Conservation (phyloP, 1,284 basidiomycete genomes). For the Pseudozyma tsukubaensis region DNA sequence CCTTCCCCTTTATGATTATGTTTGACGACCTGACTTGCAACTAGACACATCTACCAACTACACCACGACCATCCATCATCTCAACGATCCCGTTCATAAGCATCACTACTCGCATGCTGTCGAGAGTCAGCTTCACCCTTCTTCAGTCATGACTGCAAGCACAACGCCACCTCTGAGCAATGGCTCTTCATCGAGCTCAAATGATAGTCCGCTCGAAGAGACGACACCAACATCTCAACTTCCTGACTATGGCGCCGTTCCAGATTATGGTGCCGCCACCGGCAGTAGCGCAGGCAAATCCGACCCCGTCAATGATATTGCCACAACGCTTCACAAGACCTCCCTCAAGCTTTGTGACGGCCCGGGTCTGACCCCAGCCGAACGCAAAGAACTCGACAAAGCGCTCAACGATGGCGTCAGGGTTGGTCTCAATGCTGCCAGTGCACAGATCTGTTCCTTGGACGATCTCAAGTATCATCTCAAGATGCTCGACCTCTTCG, state of each 20-base stretch:
- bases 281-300: slow-evolving; percentile 1
- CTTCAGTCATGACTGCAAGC: slow-evolving; percentile 15
- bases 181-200: slow-evolving; percentile 19
- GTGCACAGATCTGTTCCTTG: slow-evolving; percentile 11
- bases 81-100: too few species aligned
- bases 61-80: too few species aligned
- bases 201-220: slow-evolving; percentile 12
- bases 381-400: slow-evolving; percentile 36
- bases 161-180: slow-evolving; percentile 31
- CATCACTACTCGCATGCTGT: too few species aligned
- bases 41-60: too few species aligned
- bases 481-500: slow-evolving; percentile 46
- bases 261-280: slow-evolving; percentile 19
- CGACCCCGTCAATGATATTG: slow-evolving; percentile 17
- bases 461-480: slow-evolving; percentile 41
- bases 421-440: slow-evolving; percentile 19
- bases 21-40: too few species aligned
- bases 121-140: neutral
- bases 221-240: slow-evolving; percentile 13
- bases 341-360: slow-evolving; percentile 42
- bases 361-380: slow-evolving; percentile 24
- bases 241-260: slow-evolving; percentile 24
- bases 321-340: slow-evolving; percentile 18
- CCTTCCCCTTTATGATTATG: too few species aligned
- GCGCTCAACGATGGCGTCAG: slow-evolving; percentile 31